phyloP scores from a whole-genome alignment of 371 early-diverging fungal species.

The Mucor circinelloides region DNA sequence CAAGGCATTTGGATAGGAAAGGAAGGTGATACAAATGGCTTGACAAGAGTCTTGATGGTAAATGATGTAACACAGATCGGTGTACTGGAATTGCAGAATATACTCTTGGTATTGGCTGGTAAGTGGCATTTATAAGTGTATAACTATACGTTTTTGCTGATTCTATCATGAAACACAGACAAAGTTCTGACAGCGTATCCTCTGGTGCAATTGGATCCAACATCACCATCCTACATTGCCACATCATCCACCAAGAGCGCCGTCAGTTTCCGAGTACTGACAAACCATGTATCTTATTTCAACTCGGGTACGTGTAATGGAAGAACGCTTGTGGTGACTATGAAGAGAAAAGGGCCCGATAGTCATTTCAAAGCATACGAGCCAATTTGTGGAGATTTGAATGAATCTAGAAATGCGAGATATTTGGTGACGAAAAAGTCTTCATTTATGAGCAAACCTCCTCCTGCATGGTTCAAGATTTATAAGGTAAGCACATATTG shows the following conservation, averaged over 20 bases:
- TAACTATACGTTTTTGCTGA: not conserved
- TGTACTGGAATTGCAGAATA: conserved; percentile 17
- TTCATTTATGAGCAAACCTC: conserved; percentile 47
- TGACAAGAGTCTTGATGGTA: conserved; percentile 24
- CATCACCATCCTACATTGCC: conserved; percentile 16
- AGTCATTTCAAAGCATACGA: conserved; percentile 73
- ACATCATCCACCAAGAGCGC: conserved; percentile 41
- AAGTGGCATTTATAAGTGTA: not conserved
- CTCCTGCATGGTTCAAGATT: conserved; percentile 49
- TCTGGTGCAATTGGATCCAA: conserved; percentile 55
- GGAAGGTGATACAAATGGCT: conserved; percentile 30
- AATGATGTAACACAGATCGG: conserved; percentile 39
- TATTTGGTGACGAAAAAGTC: conserved; percentile 29
- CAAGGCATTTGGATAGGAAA: conserved; percentile 63
- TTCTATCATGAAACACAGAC: not conserved
- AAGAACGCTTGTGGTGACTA: conserved; percentile 67
- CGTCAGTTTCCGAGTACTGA: conserved; percentile 47
- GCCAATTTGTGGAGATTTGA: conserved; percentile 33
- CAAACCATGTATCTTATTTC: conserved; percentile 74
- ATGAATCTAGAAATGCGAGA: conserved; percentile 36
- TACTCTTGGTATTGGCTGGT: conserved; percentile 27
- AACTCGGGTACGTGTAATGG: conserved; percentile 77
- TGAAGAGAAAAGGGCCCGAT: conserved; percentile 63
- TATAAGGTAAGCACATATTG: conserved; percentile 38
- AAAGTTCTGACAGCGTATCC: conserved; percentile 69